Evolutionary conservation across 164 flowering plant genomes (phyloP).

Genomic region (Sedum album): DNA sequence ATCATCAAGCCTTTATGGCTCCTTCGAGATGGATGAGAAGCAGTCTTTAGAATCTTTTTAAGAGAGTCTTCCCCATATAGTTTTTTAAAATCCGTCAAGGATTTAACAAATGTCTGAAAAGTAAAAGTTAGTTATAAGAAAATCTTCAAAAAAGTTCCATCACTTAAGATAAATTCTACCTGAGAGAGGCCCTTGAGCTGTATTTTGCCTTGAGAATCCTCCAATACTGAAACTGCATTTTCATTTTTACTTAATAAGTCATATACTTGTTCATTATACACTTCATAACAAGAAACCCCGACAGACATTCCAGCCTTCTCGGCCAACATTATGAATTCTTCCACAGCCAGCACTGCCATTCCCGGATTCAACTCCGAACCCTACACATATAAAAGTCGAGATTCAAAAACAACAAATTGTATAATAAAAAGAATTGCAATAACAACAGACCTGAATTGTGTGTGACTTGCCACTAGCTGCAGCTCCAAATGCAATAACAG

Average conservation of each 20-base stretch:
- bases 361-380: slow-evolving; percentile 53
- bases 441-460: slow-evolving; percentile 42
- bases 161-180: slow-evolving; percentile 29
- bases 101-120: slow-evolving; percentile 44
- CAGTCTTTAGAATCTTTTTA: slow-evolving; percentile 29
- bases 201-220: slow-evolving; percentile 44
- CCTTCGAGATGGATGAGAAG: slow-evolving; percentile 22
- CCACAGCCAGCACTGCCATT: slow-evolving; percentile 45
- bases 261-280: slow-evolving; percentile 39
- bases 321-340: slow-evolving; percentile 37
- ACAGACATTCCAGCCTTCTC: slow-evolving; percentile 25
- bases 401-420: neutral
- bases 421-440: neutral
- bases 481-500: slow-evolving; percentile 65
- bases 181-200: slow-evolving; percentile 63
- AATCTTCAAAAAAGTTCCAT: neutral
- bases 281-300: slow-evolving; percentile 48
- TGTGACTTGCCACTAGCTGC: slow-evolving; percentile 61
- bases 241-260: slow-evolving; percentile 45
- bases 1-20: slow-evolving; percentile 59
- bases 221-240: slow-evolving; percentile 32
- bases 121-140: neutral
- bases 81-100: slow-evolving; percentile 43
- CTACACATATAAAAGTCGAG: slow-evolving; percentile 19
- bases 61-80: slow-evolving; percentile 19